phyloP scores from a whole-genome alignment of 768 basidiomycete genomes.

The Lenzites betulinus region DNA sequence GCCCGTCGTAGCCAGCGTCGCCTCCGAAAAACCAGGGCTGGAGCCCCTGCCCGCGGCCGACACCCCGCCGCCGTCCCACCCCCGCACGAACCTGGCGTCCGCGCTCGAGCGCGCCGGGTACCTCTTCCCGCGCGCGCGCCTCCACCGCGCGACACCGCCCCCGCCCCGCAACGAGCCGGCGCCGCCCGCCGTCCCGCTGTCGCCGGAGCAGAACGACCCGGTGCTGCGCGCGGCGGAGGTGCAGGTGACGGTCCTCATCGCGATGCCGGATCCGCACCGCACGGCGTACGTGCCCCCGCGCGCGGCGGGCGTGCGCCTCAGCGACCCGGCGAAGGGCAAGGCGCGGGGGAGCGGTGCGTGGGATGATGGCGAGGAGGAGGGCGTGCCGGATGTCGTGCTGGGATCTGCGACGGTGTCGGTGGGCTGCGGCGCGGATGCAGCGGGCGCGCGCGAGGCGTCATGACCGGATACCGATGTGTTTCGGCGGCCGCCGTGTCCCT shows the following conservation, averaged over 20 bases:
- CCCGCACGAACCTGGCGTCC: not conserved
- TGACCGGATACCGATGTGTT: no score
- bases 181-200: slow-evolving; percentile 2
- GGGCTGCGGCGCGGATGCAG: not conserved
- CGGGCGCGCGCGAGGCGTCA: not conserved
- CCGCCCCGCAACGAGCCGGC: slow-evolving; percentile 10
- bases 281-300: slow-evolving; percentile 14
- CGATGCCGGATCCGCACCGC: slow-evolving; percentile 50
- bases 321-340: slow-evolving; percentile 26
- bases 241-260: slow-evolving; percentile 57
- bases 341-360: slow-evolving; percentile 23
- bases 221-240: slow-evolving; percentile 36
- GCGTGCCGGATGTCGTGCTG: slow-evolving; percentile 52
- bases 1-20: slow-evolving; percentile 20
- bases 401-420: slow-evolving; percentile 45
- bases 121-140: slow-evolving; percentile 12
- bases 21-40: slow-evolving; percentile 14
- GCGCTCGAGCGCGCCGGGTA: slow-evolving; percentile 11
- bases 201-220: slow-evolving; percentile 17
- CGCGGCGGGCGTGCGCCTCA: not conserved
- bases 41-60: not conserved
- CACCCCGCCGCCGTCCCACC: not conserved
- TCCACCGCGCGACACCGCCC: slow-evolving; percentile 5
- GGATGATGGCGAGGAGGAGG: slow-evolving; percentile 35
- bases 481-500: not conserved